Conservation (phyloP, 192 early-diverging fungal species). For the Cetraspora pellucida region DNA sequence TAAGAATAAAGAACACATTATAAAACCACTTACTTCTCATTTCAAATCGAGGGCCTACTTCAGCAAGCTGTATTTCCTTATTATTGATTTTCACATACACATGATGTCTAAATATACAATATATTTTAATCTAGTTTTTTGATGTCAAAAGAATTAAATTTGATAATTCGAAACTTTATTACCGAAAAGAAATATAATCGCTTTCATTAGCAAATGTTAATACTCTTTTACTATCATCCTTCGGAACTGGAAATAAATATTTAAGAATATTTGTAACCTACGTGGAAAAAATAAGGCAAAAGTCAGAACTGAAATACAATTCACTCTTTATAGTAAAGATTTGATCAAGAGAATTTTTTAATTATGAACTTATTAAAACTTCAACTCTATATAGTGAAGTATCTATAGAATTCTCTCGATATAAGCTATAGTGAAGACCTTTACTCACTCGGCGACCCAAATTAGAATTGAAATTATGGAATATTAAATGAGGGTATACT, state of each 20-base stretch:
- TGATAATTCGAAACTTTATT: neutral
- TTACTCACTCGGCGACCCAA: constrained; percentile 73
- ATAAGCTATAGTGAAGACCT: too few relatives aligned
- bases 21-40: constrained; percentile 71
- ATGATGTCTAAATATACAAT: constrained; percentile 75
- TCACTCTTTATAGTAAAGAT: too few relatives aligned
- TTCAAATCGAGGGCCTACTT: constrained; percentile 98
- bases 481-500: constrained; percentile 95
- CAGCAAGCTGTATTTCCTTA: constrained; percentile 90
- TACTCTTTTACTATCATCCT: constrained; percentile 91
- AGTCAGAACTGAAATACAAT: neutral
- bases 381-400: too few relatives aligned
- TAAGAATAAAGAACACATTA: constrained; percentile 4
- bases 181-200: constrained; percentile 95
- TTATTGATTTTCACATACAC: constrained; percentile 89
- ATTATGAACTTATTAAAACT: too few relatives aligned
- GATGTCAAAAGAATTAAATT: neutral
- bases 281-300: neutral
- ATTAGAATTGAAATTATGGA: constrained; percentile 90
- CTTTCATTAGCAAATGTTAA: constrained; percentile 97
- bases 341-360: too few relatives aligned
- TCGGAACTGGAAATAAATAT: constrained; percentile 97
- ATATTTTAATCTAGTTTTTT: neutral
- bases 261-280: constrained; percentile 86
- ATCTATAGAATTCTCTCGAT: too few relatives aligned